Evolutionary conservation across 306 rosid genomes (phyloP).

Genomic region (Ochetophila trinervis): DNA sequence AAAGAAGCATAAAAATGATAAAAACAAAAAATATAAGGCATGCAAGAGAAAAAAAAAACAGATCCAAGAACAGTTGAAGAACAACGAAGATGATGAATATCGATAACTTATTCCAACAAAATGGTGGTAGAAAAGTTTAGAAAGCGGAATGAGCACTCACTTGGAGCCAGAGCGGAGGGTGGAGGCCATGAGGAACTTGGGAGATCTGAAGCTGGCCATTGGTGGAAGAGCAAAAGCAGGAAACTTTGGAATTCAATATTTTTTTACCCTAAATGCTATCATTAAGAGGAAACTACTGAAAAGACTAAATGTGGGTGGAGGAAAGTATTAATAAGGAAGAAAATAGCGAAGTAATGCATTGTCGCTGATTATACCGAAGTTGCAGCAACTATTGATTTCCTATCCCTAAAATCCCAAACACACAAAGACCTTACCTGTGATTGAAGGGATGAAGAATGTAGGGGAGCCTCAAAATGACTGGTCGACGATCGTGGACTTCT

Average conservation of each 20-base stretch:
- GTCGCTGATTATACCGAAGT: too few relatives aligned
- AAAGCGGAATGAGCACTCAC: conserved; percentile 29
- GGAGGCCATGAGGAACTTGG: conserved; percentile 79
- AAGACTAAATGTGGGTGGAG: too few relatives aligned
- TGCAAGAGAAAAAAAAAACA: conserved; percentile 6
- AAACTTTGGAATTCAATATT: conserved; percentile 46
- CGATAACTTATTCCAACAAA: background rate
- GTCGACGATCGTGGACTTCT: too few relatives aligned
- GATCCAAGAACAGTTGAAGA: conserved; percentile 19
- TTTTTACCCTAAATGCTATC: too few relatives aligned
- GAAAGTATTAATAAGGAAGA: too few relatives aligned
- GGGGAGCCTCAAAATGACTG: too few relatives aligned
- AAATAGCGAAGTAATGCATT: too few relatives aligned
- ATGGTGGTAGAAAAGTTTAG: background rate
- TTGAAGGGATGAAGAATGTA: too few relatives aligned
- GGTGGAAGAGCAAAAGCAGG: conserved; percentile 51
- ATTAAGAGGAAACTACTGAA: too few relatives aligned
- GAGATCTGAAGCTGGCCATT: conserved; percentile 78
- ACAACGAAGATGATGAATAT: conserved; percentile 11
- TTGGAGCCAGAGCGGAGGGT: conserved; percentile 68
- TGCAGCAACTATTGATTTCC: too few relatives aligned
- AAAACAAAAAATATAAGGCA: background rate
- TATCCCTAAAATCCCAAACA: too few relatives aligned
- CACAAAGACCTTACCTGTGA: too few relatives aligned
- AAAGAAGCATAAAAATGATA: background rate